Evolutionary conservation across 176 grass and related monocot genomes (phyloP), one percentile per base, ranked within the genome.

Genomic region (Microstegium vimineum): DNA sequence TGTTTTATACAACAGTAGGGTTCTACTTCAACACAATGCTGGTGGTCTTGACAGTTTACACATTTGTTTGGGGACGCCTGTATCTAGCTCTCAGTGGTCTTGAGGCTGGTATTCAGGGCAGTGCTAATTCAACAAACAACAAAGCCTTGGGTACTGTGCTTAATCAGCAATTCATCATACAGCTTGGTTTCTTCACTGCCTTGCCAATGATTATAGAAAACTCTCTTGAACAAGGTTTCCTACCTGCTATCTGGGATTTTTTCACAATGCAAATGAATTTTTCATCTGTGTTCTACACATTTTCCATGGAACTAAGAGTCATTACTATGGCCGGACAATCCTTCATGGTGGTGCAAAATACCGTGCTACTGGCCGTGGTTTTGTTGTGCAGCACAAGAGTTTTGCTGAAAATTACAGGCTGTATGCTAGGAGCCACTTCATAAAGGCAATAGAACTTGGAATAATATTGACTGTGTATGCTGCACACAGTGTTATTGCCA

Each of bases 21-120:
- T 98, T 98, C 86, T 98, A 98, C 71, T 98, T 95, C 76, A 98
- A 98, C 79, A 98, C 95, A 67, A 98, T 95, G 95, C 66, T 98
- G 82, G 90, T 98, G 41, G 95, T 98, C 72, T 63, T 98, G 85
- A 98, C 95, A 42, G 92, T 98, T 52, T 98, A 98, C 71, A 86
- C 92, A 57, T 95, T 95, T 86, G 89, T 94, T 63, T 98, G 95
- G 95, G 95, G 95, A 15, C 95, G 87, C 62, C 77, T 98, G 71
- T 95, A 95, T 95, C 89, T 98, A 42, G 90, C 89, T 79, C 89
- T 95, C 31, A 98, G 95, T 83, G 95, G 95, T 79, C 89, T 98
- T 69, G 95, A 98, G 63, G 82, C 81, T 80, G 87, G 92, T 80
- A 95, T 98, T 47, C 87, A 87, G 73, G 84, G 85, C 8, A 93